Percentiles rank a stretch among this genome's conserved stretches.
Conservation (phyloP, 345 rosid species). For the Eucalyptus urophylla region DNA sequence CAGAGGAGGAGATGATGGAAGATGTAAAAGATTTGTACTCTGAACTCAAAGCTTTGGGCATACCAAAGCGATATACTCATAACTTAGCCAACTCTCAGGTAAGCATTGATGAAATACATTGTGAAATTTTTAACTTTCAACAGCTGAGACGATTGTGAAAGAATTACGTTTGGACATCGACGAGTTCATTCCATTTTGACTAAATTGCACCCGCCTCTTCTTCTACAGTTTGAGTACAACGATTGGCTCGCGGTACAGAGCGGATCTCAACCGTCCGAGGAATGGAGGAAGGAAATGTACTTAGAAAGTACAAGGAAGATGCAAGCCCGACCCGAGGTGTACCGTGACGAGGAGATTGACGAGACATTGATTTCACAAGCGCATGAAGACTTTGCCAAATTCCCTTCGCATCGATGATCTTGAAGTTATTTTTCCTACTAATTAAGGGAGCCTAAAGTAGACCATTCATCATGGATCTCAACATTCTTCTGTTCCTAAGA, state of each 20-base stretch:
- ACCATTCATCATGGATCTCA: too few species aligned
- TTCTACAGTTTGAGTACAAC: slow-evolving; percentile 38
- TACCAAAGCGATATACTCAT: slow-evolving; percentile 63
- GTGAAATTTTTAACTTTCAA: neutral
- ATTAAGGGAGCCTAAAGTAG: too few species aligned
- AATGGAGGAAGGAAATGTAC: slow-evolving; percentile 50
- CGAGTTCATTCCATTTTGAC: neutral
- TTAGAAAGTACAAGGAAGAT: neutral
- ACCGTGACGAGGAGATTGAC: slow-evolving; percentile 60
- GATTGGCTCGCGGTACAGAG: slow-evolving; percentile 48
- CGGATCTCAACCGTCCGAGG: slow-evolving; percentile 17
- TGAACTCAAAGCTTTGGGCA: slow-evolving; percentile 37
- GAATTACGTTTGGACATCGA: neutral
- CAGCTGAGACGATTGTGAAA: neutral
- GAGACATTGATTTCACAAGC: slow-evolving; percentile 37
- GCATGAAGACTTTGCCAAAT: slow-evolving; percentile 28
- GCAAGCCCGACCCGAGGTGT: slow-evolving; percentile 13
- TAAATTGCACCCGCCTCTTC: neutral
- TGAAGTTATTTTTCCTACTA: neutral
- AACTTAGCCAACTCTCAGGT: slow-evolving; percentile 28
- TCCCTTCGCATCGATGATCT: neutral
- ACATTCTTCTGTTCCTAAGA: too few species aligned
- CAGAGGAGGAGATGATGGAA: slow-evolving; percentile 52
- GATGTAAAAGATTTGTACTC: slow-evolving; percentile 38
- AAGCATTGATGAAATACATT: neutral